Evolutionary conservation across 2,329 filamentous ascomycete species (phyloP).

Genomic region (Pyricularia grisea): DNA sequence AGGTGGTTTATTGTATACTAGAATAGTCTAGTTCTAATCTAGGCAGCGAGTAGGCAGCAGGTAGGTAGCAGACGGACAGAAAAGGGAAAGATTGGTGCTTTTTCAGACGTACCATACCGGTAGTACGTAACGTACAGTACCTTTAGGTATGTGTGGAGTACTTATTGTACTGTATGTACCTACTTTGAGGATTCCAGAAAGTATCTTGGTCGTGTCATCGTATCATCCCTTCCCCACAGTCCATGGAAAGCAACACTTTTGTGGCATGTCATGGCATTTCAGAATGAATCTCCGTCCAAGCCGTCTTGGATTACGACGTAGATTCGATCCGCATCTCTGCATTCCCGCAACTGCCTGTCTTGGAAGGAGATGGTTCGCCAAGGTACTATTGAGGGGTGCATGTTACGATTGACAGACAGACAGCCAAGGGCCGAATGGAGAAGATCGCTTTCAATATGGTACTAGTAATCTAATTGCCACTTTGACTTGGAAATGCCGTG

Average conservation of each 20-base stretch:
- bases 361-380: background rate
- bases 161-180: no score
- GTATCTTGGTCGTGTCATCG: no score
- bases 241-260: background rate
- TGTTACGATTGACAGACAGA: background rate
- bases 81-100: no score
- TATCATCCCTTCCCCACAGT: background rate
- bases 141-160: no score
- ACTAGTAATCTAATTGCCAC: background rate
- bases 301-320: background rate
- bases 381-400: background rate
- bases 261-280: background rate
- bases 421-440: background rate
- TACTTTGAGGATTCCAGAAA: no score
- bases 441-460: background rate
- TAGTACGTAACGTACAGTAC: no score
- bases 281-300: background rate
- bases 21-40: background rate
- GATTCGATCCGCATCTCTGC: background rate
- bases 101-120: background rate
- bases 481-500: background rate
- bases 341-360: background rate
- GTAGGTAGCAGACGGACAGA: no score
- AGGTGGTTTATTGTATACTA: no score
- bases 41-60: background rate